Conservation (phyloP, 257 asterid species). For the Salvia rosmarinus region DNA sequence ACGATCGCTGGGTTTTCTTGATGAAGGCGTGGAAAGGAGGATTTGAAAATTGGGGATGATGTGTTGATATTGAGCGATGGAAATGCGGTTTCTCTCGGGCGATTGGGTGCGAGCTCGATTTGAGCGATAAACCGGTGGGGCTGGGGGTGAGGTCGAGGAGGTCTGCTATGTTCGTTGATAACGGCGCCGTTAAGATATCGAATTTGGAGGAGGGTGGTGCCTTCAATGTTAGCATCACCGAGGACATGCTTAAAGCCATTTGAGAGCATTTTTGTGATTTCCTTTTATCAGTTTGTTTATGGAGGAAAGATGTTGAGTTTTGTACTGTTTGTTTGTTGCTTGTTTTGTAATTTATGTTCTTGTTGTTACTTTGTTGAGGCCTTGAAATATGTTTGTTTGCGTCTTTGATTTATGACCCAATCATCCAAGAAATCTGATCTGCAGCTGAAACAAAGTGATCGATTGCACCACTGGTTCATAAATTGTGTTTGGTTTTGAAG, state of each 20-base stretch:
- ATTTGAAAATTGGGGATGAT: slow-evolving; percentile 63
- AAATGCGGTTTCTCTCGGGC: slow-evolving; percentile 75
- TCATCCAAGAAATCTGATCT: no score
- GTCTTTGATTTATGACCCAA: no score
- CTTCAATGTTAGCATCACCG: slow-evolving; percentile 92
- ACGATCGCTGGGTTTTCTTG: slow-evolving; percentile 81
- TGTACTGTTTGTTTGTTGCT: slow-evolving; percentile 6
- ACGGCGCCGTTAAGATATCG: slow-evolving; percentile 82
- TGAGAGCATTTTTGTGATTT: slow-evolving; percentile 31
- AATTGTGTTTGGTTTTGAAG: no score
- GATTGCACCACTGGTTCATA: no score
- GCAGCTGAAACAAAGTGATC: no score
- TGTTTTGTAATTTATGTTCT: neutral
- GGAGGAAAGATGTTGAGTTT: no score
- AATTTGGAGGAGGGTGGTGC: slow-evolving; percentile 98
- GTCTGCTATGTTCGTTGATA: slow-evolving; percentile 77
- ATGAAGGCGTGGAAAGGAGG: slow-evolving; percentile 96
- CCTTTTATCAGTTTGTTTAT: neutral
- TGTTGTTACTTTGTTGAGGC: neutral
- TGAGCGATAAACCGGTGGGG: slow-evolving; percentile 92
- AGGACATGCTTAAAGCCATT: slow-evolving; percentile 78
- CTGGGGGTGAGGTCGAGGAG: slow-evolving; percentile 93
- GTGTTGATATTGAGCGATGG: slow-evolving; percentile 92
- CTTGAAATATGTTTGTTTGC: no score
- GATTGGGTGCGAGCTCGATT: slow-evolving; percentile 82